Conservation (phyloP, 805 yeast genomes). For the Zygosaccharomyces bisporus region DNA sequence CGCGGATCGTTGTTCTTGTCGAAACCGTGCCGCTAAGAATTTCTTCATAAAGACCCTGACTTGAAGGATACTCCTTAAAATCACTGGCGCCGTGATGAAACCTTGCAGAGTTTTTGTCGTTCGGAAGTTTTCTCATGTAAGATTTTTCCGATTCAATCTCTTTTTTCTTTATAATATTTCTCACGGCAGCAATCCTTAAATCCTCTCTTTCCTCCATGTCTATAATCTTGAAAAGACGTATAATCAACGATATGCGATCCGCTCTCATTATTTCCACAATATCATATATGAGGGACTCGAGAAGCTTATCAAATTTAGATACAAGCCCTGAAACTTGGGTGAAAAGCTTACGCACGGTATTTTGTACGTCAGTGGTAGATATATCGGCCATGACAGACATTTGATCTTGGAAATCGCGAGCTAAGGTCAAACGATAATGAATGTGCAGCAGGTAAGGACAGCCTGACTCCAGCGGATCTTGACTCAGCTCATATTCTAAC, state of each 20-base stretch:
- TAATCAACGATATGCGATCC: conserved; percentile 63
- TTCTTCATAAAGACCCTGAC: conserved; percentile 36
- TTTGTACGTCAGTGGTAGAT: conserved; percentile 60
- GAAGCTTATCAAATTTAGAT: conserved; percentile 57
- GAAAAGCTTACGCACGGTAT: conserved; percentile 52
- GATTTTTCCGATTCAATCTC: conserved; percentile 31
- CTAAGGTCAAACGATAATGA: conserved; percentile 65
- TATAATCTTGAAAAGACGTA: conserved; percentile 69
- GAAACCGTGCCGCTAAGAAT: conserved; percentile 41
- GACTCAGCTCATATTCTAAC: conserved; percentile 43
- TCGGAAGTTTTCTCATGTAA: conserved; percentile 30
- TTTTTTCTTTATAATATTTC: conserved; percentile 33
- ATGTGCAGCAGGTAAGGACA: conserved; percentile 55
- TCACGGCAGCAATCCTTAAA: conserved; percentile 43
- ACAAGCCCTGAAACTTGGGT: conserved; percentile 37
- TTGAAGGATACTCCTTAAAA: conserved; percentile 29
- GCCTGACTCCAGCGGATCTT: conserved; percentile 38
- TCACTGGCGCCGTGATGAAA: conserved; percentile 17
- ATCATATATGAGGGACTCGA: conserved; percentile 61
- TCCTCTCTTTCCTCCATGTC: conserved; percentile 82
- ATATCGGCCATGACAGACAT: conserved; percentile 52
- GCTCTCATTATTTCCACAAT: conserved; percentile 70
- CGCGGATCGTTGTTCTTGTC: conserved; percentile 48
- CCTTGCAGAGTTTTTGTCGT: conserved; percentile 15
- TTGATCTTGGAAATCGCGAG: conserved; percentile 77